Evolutionary conservation across 805 yeast genomes (phyloP), one percentile per base, ranked within the genome.

Genomic region (Osmozyma mogii): DNA sequence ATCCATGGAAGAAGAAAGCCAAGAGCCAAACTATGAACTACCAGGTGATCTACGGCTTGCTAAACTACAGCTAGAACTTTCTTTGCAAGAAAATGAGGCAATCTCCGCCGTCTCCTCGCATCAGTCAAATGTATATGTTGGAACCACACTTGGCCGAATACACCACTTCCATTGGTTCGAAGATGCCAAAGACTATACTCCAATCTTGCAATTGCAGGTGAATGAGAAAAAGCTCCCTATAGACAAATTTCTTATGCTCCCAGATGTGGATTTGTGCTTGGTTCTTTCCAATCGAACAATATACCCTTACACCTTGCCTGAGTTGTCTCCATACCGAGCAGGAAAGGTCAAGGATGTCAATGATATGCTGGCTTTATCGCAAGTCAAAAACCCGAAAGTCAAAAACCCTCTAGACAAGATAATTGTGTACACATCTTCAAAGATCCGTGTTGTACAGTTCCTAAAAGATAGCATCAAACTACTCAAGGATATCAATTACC

Each of bases 101-200:
- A 41, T 55, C 22, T 33, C 47, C 8, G 35, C 41, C 23, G 35
- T 53, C 8, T 40, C 54, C 7, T 30, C 56, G 9, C 50, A 36
- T 28, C 44, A 47, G 10, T 31, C 56, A 23, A 61, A 62, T 27
- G 34, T 63, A 3, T 63, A 62, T 34, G 31, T 62, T 17, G 68
- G 68, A 5, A 58, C 65, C 1, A 36, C 50, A n/a, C 15, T 15
- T 2, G 66, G 68, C 7, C 50, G 46, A 11, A 35, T 63, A n/a
- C 49, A 58, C 15, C 68, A 63, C 36, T 56, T 52, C 32, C 57
- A 58, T 36, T 46, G 50, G 9, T 61, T 63, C 30, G 66, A 61
- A 24, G 68, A 61, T 41, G 59, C 58, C 12, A 48, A 53, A 16
- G 54, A 45, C 14, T 61, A 50, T 36, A 52, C 58, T 21, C 37